A percentile compares a stretch with the other conserved stretches of the same genome.
phyloP scores from a whole-genome alignment of 352 stramenopile genomes.

The Globisporangium mamillatum region DNA sequence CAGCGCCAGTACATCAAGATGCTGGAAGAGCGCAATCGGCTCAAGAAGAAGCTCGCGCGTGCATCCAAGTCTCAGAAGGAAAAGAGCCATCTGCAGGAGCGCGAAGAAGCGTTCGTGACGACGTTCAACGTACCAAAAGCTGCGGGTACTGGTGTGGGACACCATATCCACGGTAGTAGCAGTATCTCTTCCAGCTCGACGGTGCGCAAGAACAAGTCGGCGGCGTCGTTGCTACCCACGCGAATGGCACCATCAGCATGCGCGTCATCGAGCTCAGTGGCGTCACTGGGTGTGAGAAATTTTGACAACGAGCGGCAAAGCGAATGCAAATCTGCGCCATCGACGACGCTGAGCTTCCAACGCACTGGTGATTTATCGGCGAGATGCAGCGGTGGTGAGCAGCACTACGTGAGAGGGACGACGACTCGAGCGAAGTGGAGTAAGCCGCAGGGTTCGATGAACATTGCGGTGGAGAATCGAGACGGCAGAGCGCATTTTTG shows the following conservation, averaged over 20 bases:
- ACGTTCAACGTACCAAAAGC: conserved; percentile 64
- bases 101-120: conserved; percentile 76
- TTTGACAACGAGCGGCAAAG: conserved; percentile 15
- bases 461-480: conserved; percentile 32
- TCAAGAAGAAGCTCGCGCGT: conserved; percentile 74
- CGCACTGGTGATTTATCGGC: conserved; percentile 10
- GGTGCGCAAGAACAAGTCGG: conserved; percentile 45
- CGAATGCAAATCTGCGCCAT: conserved; percentile 45
- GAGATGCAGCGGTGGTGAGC: conserved; percentile 2
- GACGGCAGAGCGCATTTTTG: conserved; percentile 35
- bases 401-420: conserved; percentile 5
- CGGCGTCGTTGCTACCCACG: conserved; percentile 40
- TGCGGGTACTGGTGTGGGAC: background rate
- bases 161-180: background rate
- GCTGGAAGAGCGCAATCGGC: conserved; percentile 76
- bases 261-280: conserved; percentile 4
- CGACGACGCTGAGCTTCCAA: conserved; percentile 33
- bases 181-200: background rate
- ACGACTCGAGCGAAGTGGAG: conserved; percentile 53
- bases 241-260: conserved; percentile 7
- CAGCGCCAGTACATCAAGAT: conserved; percentile 84
- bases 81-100: conserved; percentile 48
- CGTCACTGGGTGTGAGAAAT: background rate
- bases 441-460: conserved; percentile 42
- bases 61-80: conserved; percentile 51